Conservation (phyloP, 257 asterid genomes). For the Knoxia roxburghii region DNA sequence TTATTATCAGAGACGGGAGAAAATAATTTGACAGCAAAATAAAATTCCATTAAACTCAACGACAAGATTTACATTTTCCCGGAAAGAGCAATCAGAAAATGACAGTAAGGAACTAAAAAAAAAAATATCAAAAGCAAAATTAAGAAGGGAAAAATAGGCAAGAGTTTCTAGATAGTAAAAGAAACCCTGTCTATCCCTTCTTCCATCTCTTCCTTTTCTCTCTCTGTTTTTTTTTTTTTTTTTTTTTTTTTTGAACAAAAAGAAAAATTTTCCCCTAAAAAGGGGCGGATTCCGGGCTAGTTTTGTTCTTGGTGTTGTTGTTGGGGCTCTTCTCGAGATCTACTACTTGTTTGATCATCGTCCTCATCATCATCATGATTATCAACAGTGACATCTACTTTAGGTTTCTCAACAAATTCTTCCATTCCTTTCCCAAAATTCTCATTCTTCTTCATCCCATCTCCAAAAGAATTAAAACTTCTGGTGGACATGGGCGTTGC, state of each 20-base stretch:
- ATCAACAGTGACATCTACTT: slow-evolving; percentile 11
- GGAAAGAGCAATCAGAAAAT: slow-evolving; percentile 10
- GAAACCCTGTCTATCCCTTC: neutral
- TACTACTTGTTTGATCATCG: slow-evolving; percentile 14
- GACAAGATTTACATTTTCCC: slow-evolving; percentile 12
- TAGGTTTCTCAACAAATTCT: slow-evolving; percentile 1
- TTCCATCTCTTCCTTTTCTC: neutral
- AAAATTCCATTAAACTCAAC: neutral
- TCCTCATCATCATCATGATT: slow-evolving; percentile 1
- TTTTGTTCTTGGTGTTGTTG: slow-evolving; percentile 25
- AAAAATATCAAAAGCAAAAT: neutral
- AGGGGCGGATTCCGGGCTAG: slow-evolving; percentile 13
- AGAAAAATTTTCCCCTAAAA: neutral
- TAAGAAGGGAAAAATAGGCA: neutral
- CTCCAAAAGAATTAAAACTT: slow-evolving; percentile 10
- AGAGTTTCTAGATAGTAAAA: neutral
- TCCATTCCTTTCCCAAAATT: slow-evolving; percentile 8
- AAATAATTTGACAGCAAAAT: neutral
- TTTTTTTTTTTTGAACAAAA: too few relatives aligned
- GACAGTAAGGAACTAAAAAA: neutral
- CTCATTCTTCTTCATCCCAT: slow-evolving; percentile 18
- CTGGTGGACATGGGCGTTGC: slow-evolving; percentile 40
- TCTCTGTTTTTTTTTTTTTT: too few relatives aligned
- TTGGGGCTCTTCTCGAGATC: slow-evolving; percentile 16
- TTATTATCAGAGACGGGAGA: too few relatives aligned